These are phyloP conservation scores for Colletotrichum tropicicola DNA, from an alignment of 2,329 filamentous ascomycete genomes.

Conservation along the genomic window DNA sequence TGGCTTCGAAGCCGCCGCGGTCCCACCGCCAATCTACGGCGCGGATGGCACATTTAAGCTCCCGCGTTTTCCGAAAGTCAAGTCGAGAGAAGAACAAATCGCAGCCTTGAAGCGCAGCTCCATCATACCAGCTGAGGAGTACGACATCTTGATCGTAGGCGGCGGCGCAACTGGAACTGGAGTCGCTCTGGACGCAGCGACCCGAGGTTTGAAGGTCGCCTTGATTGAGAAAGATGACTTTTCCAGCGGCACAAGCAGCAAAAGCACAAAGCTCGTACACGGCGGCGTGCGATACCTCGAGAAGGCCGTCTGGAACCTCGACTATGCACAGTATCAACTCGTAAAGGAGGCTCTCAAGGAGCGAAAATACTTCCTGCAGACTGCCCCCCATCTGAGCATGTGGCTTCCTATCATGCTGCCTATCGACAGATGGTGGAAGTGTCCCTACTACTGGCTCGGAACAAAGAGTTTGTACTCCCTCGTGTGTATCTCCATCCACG, in stretches of 20 bases:
- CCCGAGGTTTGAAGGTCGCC: constrained; percentile 76
- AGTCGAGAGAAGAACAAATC: constrained; percentile 71
- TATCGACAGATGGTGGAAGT: constrained; percentile 80
- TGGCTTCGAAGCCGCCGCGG: constrained; percentile 72
- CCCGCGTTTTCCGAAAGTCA: constrained; percentile 71
- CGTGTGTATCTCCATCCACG: not conserved
- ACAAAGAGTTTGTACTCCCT: constrained; percentile 53
- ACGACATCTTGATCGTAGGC: constrained; percentile 76
- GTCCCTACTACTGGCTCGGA: constrained; percentile 79
- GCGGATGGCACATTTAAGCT: constrained; percentile 74
- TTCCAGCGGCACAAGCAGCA: constrained; percentile 76
- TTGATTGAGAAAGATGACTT: constrained; percentile 79
- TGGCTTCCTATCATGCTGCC: constrained; percentile 83
- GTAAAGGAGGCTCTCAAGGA: constrained; percentile 79
- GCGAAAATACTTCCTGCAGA: constrained; percentile 79
- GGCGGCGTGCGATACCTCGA: constrained; percentile 79
- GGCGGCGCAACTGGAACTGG: constrained; percentile 77
- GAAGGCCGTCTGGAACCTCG: constrained; percentile 79
- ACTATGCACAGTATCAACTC: constrained; percentile 77
- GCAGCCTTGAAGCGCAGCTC: constrained; percentile 61
- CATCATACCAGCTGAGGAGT: constrained; percentile 56
- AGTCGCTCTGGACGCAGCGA: constrained; percentile 77
- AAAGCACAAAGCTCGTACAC: constrained; percentile 82
- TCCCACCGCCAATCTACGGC: constrained; percentile 75
- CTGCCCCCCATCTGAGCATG: constrained; percentile 76